These are phyloP conservation scores for Colletotrichum incanum DNA, from an alignment of 2,329 filamentous ascomycete species.

Conservation along the genomic window DNA sequence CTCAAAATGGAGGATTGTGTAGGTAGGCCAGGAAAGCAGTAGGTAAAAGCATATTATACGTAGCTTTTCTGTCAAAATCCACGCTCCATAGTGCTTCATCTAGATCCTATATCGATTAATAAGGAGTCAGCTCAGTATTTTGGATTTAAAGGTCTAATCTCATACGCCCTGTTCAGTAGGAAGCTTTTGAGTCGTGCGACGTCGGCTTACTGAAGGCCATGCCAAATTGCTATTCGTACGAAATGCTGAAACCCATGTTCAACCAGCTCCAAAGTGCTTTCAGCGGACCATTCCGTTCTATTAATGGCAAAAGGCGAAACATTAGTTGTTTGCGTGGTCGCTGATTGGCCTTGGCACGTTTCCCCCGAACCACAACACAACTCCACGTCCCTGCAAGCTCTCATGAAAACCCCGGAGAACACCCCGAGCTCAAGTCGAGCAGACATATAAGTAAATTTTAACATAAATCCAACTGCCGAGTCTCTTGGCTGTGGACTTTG, in stretches of 20 bases:
- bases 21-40: too few species aligned
- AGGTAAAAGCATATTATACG: too few species aligned
- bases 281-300: slow-evolving; percentile 5
- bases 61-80: too few species aligned
- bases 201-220: background rate
- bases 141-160: background rate
- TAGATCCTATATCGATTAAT: too few species aligned
- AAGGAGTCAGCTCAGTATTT: background rate
- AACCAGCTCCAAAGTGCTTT: background rate
- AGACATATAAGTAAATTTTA: background rate
- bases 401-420: background rate
- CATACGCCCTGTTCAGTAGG: background rate
- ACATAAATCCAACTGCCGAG: background rate
- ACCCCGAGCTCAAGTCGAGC: background rate
- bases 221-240: background rate
- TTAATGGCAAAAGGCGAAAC: slow-evolving; percentile 14
- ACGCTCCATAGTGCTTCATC: background rate
- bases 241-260: background rate
- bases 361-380: background rate
- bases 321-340: background rate
- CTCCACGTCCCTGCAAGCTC: background rate
- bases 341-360: slow-evolving; percentile 3
- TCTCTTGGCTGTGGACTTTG: background rate
- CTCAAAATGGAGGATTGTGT: too few species aligned
- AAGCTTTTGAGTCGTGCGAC: background rate